A percentile compares a stretch with the other conserved stretches of the same genome.
phyloP scores from a whole-genome alignment of 805 yeast genomes.

The Barnettozyma botsteinii region DNA sequence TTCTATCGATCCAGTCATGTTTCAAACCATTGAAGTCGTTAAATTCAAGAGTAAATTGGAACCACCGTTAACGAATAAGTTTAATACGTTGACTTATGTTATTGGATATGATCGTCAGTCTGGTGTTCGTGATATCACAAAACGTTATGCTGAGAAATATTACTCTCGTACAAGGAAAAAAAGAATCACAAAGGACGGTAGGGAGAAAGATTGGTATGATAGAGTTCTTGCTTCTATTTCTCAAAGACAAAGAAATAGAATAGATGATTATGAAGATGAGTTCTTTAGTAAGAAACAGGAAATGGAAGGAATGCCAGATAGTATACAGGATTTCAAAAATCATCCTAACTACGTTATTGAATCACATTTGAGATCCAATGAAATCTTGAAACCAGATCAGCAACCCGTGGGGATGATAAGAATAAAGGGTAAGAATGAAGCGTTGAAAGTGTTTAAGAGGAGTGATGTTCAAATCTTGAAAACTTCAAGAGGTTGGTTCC shows the following conservation, averaged over 20 bases:
- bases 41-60: conserved; percentile 55
- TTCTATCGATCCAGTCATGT: conserved; percentile 76
- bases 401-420: conserved; percentile 71
- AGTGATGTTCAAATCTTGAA: conserved; percentile 55
- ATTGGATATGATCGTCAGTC: conserved; percentile 67
- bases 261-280: conserved; percentile 45
- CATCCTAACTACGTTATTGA: conserved; percentile 87
- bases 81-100: conserved; percentile 65
- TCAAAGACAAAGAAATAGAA: conserved; percentile 13
- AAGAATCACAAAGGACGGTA: conserved; percentile 56
- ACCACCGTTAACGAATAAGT: conserved; percentile 57
- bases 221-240: conserved; percentile 30
- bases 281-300: conserved; percentile 58
- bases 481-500: conserved; percentile 83
- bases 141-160: conserved; percentile 67
- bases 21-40: conserved; percentile 56
- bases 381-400: conserved; percentile 56
- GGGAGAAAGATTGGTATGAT: conserved; percentile 53
- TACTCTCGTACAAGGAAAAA: conserved; percentile 74
- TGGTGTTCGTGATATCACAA: conserved; percentile 73
- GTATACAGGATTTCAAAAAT: conserved; percentile 71
- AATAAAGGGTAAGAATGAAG: conserved; percentile 35
- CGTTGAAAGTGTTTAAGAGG: conserved; percentile 63
- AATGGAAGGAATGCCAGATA: conserved; percentile 84
- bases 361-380: conserved; percentile 64